phyloP scores from a whole-genome alignment of 2,329 filamentous ascomycete species.

The Neopestalotiopsis sp. region DNA sequence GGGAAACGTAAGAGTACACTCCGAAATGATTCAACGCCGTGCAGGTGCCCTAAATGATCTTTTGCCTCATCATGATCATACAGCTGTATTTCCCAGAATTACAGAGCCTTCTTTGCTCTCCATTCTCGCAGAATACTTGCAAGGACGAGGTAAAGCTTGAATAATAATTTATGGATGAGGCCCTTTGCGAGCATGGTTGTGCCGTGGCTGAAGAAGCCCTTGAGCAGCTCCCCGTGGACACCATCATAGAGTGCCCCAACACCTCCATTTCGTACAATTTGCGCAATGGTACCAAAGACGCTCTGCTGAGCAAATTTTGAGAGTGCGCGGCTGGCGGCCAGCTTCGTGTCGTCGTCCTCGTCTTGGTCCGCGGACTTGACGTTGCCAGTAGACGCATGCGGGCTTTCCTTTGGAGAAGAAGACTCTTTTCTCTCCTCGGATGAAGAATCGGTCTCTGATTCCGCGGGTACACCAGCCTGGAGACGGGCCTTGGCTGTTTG shows the following conservation, averaged over 20 bases:
- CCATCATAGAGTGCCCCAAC: constrained; percentile 75
- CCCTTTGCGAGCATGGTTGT: constrained; percentile 89
- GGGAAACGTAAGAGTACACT: too few relatives aligned
- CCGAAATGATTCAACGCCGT: too few relatives aligned
- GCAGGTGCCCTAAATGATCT: not conserved
- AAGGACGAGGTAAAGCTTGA: constrained; percentile 73
- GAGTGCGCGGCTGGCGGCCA: constrained; percentile 32
- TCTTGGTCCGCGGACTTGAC: constrained; percentile 20
- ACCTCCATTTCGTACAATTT: constrained; percentile 69
- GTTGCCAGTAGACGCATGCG: not conserved
- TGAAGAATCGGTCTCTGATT: constrained; percentile 25
- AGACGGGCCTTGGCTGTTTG: constrained; percentile 82
- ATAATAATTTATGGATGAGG: constrained; percentile 72
- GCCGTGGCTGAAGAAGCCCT: constrained; percentile 85
- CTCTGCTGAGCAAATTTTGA: constrained; percentile 46
- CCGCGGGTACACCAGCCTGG: constrained; percentile 60
- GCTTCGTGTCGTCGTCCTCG: constrained; percentile 36
- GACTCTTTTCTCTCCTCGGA: constrained; percentile 26
- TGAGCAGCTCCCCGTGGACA: constrained; percentile 76
- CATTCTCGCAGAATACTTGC: constrained; percentile 48
- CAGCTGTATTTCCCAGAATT: not conserved
- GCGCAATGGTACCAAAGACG: constrained; percentile 68
- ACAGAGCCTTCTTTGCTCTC: not conserved
- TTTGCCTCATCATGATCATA: not conserved
- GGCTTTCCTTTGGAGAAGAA: not conserved